Evolutionary conservation across 2,329 filamentous ascomycete genomes (phyloP), one percentile per base, ranked within the genome.

Genomic region (Claviceps purpurea): DNA sequence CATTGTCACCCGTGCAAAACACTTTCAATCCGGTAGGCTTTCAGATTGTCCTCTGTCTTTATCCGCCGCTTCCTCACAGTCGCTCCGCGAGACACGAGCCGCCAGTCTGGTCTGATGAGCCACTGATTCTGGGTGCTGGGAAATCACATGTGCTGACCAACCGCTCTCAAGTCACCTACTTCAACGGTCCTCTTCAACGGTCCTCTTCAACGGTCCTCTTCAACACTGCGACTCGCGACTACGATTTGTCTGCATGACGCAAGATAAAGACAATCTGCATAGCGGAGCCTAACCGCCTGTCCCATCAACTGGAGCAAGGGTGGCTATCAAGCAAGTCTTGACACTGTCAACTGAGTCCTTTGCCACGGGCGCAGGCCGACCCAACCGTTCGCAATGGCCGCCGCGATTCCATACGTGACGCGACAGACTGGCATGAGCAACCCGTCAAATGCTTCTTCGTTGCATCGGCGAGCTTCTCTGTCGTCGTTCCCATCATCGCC

Each of bases 401-500:
- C 70, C 50, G 66, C 68, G 48, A 61, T 70, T 56, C 70, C 74
- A 51, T 70, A 70, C 58, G 62, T 72, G 55, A 64, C 68, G 55
- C 69, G 72, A 59, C 68, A 60, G 45, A 57, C 58, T 48, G 61
- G 61, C 62, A 65, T 70, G 59, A 69, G 60, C 50, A 62, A 60
- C 30, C 63, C 57, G 54, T 56, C 62, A 55, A 68, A 67, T 62
- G 62, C 57, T 56, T 64, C 63, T 38, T 51, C 60, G 49, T 55
- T 60, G 44, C 61, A 62, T 43, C 64, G 64, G 59, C 69, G 75
- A 60, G 74, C 77, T 43, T 85, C 82, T n/a, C 69, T 85, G 47
- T 78, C 81, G 26, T 84, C 81, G 43, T 80, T 84, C 61, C 77
- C 80, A 54, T 75, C 76, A 11, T 78, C 79, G 49, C 73, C 77